These are phyloP conservation scores for Rhodotorula sp. DNA, from an alignment of 1,284 basidiomycete species.

Conservation along the genomic window DNA sequence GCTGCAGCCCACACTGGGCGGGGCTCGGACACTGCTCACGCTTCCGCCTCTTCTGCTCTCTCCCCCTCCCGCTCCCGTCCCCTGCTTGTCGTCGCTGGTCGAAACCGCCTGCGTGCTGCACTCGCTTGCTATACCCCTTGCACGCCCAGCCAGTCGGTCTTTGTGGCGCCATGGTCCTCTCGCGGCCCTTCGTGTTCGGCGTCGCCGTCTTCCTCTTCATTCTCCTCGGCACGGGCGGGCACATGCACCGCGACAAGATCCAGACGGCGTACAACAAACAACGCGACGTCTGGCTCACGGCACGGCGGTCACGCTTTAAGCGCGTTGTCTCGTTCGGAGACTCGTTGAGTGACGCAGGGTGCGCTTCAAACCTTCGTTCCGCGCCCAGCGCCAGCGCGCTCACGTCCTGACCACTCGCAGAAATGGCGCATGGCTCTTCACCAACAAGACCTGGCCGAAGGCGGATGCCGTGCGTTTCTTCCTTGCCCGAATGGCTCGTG, in stretches of 20 bases:
- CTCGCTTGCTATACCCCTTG: background rate
- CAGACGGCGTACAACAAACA: background rate
- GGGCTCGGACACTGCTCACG: background rate
- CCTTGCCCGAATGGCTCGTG: too few relatives aligned
- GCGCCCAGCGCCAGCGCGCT: background rate
- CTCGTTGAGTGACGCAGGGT: conserved; percentile 27
- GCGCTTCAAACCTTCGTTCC: background rate
- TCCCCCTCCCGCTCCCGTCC: background rate
- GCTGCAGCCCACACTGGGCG: background rate
- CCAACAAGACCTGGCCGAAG: conserved; percentile 25
- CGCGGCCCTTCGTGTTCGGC: background rate
- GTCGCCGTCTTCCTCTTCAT: conserved; percentile 2
- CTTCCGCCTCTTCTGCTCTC: too few relatives aligned
- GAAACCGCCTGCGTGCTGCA: background rate
- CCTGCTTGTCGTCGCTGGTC: background rate
- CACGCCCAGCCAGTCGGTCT: background rate
- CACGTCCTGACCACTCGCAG: background rate
- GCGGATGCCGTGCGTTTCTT: conserved; percentile 2
- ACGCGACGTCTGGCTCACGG: background rate
- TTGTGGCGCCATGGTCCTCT: background rate
- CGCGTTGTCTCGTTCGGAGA: conserved; percentile 26
- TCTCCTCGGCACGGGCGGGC: conserved; percentile 9
- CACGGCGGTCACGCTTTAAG: background rate
- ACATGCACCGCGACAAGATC: conserved; percentile 9
- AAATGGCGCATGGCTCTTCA: conserved; percentile 26